Evolutionary conservation across 441 rosid species (phyloP).

Genomic region (Eutrema salsugineum): DNA sequence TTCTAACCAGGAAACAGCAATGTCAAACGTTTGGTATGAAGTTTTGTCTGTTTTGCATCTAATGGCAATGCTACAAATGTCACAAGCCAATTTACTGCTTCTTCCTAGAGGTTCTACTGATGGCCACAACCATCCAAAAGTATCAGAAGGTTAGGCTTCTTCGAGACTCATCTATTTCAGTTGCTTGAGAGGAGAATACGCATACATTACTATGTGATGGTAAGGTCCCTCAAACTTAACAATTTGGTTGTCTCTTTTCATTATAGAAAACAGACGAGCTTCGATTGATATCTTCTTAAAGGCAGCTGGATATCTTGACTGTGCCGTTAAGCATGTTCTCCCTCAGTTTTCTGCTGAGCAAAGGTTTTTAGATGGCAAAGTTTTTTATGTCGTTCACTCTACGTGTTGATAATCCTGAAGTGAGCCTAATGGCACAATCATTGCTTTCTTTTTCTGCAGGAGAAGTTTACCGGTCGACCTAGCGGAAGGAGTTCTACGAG

Average conservation of each 20-base stretch:
- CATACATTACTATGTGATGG: background rate
- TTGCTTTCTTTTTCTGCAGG: conserved; percentile 39
- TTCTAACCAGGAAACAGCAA: conserved; percentile 76
- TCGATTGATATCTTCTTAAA: conserved; percentile 89
- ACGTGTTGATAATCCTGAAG: background rate
- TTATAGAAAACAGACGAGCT: conserved; percentile 80
- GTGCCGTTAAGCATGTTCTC: conserved; percentile 84
- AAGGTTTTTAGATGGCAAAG: conserved; percentile 49
- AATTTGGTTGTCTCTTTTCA: conserved; percentile 11
- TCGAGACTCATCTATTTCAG: conserved; percentile 3
- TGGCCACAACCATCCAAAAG: conserved; percentile 72
- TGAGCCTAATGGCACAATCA: background rate
- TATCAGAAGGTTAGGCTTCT: conserved; percentile 73
- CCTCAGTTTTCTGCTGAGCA: conserved; percentile 76
- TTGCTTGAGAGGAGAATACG: background rate
- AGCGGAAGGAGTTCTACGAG: conserved; percentile 88
- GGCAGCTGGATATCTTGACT: conserved; percentile 96
- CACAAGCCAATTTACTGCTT: conserved; percentile 84
- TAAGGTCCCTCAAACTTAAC: conserved; percentile 1
- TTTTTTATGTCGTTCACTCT: conserved; percentile 3
- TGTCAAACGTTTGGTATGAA: conserved; percentile 91
- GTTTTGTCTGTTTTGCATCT: conserved; percentile 94
- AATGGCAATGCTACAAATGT: conserved; percentile 86
- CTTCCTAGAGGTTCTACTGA: conserved; percentile 79
- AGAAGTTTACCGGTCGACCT: conserved; percentile 91